These are phyloP conservation scores for Collybia sordida DNA, from an alignment of 768 basidiomycete species.

Conservation along the genomic window DNA sequence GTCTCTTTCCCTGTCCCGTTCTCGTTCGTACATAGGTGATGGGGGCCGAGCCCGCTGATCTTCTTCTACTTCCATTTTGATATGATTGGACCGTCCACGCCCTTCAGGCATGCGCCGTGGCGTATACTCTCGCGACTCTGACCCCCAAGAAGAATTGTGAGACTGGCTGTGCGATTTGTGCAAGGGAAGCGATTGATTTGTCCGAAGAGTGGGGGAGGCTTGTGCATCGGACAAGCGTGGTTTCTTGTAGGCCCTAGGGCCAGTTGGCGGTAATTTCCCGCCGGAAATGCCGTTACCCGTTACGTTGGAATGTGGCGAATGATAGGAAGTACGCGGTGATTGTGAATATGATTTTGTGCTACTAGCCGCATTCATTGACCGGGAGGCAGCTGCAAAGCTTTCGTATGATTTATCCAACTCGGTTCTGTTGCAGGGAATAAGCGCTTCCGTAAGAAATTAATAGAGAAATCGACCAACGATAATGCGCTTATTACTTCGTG, in stretches of 20 bases:
- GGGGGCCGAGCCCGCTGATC: conserved; percentile 43
- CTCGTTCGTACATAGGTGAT: conserved; percentile 35
- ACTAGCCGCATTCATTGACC: conserved; percentile 37
- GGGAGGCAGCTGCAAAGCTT: conserved; percentile 46
- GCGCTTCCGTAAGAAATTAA: conserved; percentile 9
- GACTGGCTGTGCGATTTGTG: conserved; percentile 22
- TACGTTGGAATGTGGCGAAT: conserved; percentile 25
- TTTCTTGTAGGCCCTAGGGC: conserved; percentile 80
- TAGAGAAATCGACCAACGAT: conserved; percentile 54
- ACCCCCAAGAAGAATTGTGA: conserved; percentile 13
- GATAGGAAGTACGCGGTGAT: conserved; percentile 48
- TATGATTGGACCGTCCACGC: conserved; percentile 21
- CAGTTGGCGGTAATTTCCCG: conserved; percentile 69
- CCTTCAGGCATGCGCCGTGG: conserved; percentile 20
- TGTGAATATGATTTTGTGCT: conserved; percentile 38
- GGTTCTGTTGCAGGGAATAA: conserved; percentile 39
- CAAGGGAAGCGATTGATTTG: conserved; percentile 19
- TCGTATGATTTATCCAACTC: conserved; percentile 81
- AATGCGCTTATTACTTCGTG: conserved; percentile 68
- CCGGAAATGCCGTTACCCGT: conserved; percentile 29
- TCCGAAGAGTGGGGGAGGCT: conserved; percentile 28
- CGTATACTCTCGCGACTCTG: conserved; percentile 20
- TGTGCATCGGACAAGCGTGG: conserved; percentile 64
- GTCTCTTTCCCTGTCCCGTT: conserved; percentile 27
- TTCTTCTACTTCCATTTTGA: conserved; percentile 60